phyloP scores from a whole-genome alignment of 2,329 filamentous ascomycete species.

The Botrytis deweyae region DNA sequence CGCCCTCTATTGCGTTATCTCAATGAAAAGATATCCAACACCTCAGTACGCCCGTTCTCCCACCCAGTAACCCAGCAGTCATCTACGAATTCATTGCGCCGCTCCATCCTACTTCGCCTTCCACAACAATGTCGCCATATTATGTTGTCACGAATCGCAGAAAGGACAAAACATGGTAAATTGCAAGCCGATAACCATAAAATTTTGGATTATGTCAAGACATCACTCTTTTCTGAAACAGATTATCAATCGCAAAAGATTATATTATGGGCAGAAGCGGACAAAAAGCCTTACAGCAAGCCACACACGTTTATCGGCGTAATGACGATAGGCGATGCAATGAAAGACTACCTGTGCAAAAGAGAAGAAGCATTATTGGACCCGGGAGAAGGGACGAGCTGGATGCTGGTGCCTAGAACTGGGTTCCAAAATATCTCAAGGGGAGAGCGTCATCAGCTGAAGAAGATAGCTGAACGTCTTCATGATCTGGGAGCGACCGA shows the following conservation, averaged over 20 bases:
- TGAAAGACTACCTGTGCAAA: neutral
- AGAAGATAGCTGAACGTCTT: neutral
- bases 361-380: neutral
- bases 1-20: slow-evolving; percentile 2
- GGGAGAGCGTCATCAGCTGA: neutral
- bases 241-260: neutral
- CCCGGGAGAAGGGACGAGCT: neutral
- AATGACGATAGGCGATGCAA: neutral
- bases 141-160: neutral
- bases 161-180: neutral
- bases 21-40: neutral
- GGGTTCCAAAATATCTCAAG: neutral
- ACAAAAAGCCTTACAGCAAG: neutral
- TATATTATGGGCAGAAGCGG: slow-evolving; percentile 1
- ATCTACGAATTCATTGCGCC: slow-evolving; percentile 5
- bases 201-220: neutral
- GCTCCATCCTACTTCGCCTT: neutral
- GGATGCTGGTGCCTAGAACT: slow-evolving; percentile 10
- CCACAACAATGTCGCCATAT: slow-evolving; percentile 15
- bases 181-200: slow-evolving; percentile 2
- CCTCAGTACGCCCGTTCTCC: neutral
- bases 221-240: neutral
- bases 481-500: neutral
- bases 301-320: neutral
- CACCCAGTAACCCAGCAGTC: neutral